Percentiles rank a stretch among this genome's conserved stretches.
These are phyloP conservation scores for Zymoseptoria passerinii DNA, from an alignment of 2,329 filamentous ascomycete species.

Conservation along the genomic window DNA sequence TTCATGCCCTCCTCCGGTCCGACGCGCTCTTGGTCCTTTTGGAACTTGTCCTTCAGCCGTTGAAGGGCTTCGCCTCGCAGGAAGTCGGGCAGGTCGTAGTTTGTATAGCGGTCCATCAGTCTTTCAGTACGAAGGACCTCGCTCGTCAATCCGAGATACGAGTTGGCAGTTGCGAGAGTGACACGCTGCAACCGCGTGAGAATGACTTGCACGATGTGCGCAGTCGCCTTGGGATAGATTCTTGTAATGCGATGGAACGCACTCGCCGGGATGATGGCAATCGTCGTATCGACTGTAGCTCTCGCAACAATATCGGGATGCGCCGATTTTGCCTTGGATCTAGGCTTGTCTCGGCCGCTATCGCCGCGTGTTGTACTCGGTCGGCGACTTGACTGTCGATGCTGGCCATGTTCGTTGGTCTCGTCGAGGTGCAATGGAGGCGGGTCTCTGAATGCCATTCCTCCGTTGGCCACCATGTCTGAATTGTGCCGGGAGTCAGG, in stretches of 20 bases:
- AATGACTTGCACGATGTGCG: conserved; percentile 97
- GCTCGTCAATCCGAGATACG: conserved; percentile 82
- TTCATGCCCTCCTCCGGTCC: conserved; percentile 76
- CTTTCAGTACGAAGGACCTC: conserved; percentile 90
- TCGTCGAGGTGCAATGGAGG: conserved; percentile 24
- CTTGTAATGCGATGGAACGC: conserved; percentile 87
- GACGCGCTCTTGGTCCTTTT: conserved; percentile 66
- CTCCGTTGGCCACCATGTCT: conserved; percentile 10
- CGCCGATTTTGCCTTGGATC: conserved; percentile 57
- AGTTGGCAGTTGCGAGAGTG: conserved; percentile 87
- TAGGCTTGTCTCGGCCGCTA: conserved; percentile 12
- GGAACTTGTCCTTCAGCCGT: conserved; percentile 85
- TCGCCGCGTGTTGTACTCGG: conserved; percentile 19
- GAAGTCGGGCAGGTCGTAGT: conserved; percentile 83
- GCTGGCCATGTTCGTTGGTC: conserved; percentile 19
- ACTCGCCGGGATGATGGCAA: conserved; percentile 94
- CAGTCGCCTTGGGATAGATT: conserved; percentile 90
- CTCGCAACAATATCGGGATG: conserved; percentile 97
- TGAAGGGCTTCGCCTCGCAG: conserved; percentile 74
- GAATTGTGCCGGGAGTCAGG: conserved; percentile 22
- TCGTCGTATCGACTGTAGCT: conserved; percentile 91
- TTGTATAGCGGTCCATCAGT: conserved; percentile 87
- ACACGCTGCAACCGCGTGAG: conserved; percentile 89
- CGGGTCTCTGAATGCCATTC: conserved; percentile 21
- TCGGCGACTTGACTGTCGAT: conserved; percentile 16